These are phyloP conservation scores for Sparassis latifolia DNA, from an alignment of 1,284 basidiomycete species.

Conservation along the genomic window DNA sequence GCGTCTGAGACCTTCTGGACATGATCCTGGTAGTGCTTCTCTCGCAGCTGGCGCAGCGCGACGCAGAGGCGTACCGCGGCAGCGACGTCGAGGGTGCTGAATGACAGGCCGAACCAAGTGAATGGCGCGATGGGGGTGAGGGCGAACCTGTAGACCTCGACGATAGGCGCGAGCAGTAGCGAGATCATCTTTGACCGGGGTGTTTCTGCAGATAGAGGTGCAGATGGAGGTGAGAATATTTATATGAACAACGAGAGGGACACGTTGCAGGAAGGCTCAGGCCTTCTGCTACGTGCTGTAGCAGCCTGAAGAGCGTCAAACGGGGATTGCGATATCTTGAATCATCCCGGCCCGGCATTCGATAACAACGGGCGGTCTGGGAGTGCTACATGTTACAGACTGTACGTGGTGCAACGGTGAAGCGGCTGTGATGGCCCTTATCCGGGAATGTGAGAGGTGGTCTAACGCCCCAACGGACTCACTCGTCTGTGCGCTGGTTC, in stretches of 20 bases:
- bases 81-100: constrained; percentile 58
- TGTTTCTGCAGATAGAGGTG: not conserved
- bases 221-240: not conserved
- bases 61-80: constrained; percentile 64
- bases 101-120: constrained; percentile 53
- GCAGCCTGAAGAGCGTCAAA: not conserved
- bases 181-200: constrained; percentile 6
- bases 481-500: constrained; percentile 76
- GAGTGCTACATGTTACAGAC: no score
- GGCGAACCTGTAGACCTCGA: constrained; percentile 45
- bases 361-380: no score
- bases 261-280: not conserved
- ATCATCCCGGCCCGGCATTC: no score
- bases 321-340: no score
- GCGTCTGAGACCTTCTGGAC: constrained; percentile 17
- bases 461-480: constrained; percentile 49
- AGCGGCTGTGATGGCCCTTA: constrained; percentile 78
- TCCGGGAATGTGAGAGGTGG: constrained; percentile 73
- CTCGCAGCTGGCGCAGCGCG: constrained; percentile 58
- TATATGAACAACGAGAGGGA: not conserved
- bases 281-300: no score
- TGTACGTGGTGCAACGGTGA: no score
- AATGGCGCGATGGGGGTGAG: constrained; percentile 62
- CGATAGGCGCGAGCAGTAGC: constrained; percentile 34
- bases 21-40: constrained; percentile 40